Base-by-base conservation (phyloP, 768 basidiomycete genomes). In the Daedaleopsis nitida region DNA sequence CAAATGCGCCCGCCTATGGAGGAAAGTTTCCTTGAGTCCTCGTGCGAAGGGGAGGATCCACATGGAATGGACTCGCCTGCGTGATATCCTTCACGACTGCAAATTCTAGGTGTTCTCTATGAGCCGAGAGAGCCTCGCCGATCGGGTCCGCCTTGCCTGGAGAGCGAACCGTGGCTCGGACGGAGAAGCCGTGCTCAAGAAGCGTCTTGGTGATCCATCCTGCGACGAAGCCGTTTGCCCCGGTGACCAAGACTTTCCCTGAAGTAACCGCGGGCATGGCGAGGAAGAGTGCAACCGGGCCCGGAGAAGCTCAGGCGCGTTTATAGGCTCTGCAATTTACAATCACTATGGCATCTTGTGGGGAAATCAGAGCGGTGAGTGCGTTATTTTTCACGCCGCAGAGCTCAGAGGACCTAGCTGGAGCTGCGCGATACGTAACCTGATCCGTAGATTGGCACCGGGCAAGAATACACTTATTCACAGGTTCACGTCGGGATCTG, bases 1-100 rank as follows among this genome's bases (percentile, higher is more conserved):
- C 69, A 47, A 70, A 70, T 8, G 65, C 65, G 16, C 63, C 60
- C 10, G 58, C 56, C 65, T 32, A 32, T 70, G 43, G 1, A 48
- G 44, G 4, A n/a, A 4, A 11, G 42, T n/a, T 14, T 43, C n/a
- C 38, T 16, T n/a, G n/a, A n/a, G 42, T 43, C 12, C n/a, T 43
- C 14, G 13, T 23, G 17, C 3, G 11, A 43, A 54, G 27, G 39
- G 17, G 10, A 17, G 39, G 14, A 14, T 38, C 39, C 17, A 10
- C 11, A 13, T 17, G 73, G n/a, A 42, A 23, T 43, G 49, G 35
- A 4, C 45, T 47, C n/a, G 82, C 82, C 71, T 75, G 65, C 10
- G 76, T 76, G 59, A 92, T 87, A 66, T 94, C 90, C 44, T 82
- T 78, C 0, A 92, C 88, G n/a, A 89, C 74, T 13, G 81, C 81